Percentiles rank a stretch among this genome's conserved stretches.
Conservation (phyloP, 805 yeast genomes). For the Wickerhamiella spandovensis region DNA sequence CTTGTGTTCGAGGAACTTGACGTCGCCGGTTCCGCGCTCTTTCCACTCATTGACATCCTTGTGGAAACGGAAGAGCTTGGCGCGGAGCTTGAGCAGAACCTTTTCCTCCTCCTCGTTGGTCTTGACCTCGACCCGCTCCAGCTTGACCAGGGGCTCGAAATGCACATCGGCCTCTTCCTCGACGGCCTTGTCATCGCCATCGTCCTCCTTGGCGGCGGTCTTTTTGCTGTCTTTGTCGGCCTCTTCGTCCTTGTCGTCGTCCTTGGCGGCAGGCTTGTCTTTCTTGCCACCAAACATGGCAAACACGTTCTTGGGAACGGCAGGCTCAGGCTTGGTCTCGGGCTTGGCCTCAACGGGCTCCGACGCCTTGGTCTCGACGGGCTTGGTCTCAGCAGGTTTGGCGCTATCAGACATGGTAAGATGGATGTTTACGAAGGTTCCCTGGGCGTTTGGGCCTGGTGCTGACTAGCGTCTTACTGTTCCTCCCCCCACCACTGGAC, state of each 20-base stretch:
- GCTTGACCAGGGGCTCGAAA: constrained; percentile 89
- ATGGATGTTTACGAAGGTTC: not conserved
- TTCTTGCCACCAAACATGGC: constrained; percentile 92
- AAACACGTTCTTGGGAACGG: constrained; percentile 43
- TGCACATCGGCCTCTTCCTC: constrained; percentile 75
- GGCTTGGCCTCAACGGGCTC: constrained; percentile 24
- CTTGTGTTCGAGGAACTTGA: constrained; percentile 86
- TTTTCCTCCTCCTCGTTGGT: constrained; percentile 90
- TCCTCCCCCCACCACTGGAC: no score
- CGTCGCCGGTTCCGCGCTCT: constrained; percentile 99
- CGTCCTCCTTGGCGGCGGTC: constrained; percentile 25
- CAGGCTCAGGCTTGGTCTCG: constrained; percentile 3
- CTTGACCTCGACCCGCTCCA: constrained; percentile 92
- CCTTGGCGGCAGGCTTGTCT: constrained; percentile 35
- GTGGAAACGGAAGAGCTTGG: constrained; percentile 81
- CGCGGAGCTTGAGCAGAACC: constrained; percentile 70
- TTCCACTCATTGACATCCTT: constrained; percentile 70
- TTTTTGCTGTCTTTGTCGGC: constrained; percentile 20
- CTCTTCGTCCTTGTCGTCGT: constrained; percentile 25
- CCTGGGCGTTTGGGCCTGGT: no score
- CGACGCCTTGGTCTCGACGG: no score
- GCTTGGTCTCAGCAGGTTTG: not conserved
- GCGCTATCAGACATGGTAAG: not conserved
- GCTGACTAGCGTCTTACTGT: not conserved
- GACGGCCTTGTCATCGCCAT: constrained; percentile 43